A percentile compares a stretch with the other conserved stretches of the same genome.
These are phyloP conservation scores for Arabidopsis thaliana DNA, from an alignment of 345 rosid genomes.

Conservation along the genomic window TAIR10.1 NC_003071.7:13821001-13821500, in stretches of 20 bases:
- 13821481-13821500: slow-evolving; percentile 3
- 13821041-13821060: neutral
- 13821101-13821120: slow-evolving; percentile 1
- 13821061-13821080: neutral
- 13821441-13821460: slow-evolving; percentile 46
- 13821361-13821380: neutral
- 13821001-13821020: neutral
- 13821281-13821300: slow-evolving; percentile 12
- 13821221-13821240: slow-evolving; percentile 25
- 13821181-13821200: slow-evolving; percentile 41
- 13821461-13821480: neutral
- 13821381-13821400: slow-evolving; percentile 4
- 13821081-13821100: neutral
- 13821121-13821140: slow-evolving; percentile 43
- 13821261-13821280: slow-evolving; percentile 16
- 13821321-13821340: slow-evolving; percentile 49
- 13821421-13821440: slow-evolving; percentile 57
- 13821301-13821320: slow-evolving; percentile 11
- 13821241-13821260: neutral
- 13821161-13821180: slow-evolving; percentile 53
- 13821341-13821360: slow-evolving; percentile 37
- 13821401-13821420: slow-evolving; percentile 38
- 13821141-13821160: slow-evolving; percentile 44
- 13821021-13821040: slow-evolving; percentile 2
- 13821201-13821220: slow-evolving; percentile 42